phyloP scores from a whole-genome alignment of 345 rosid genomes.

The Carallia pectinifolia region DNA sequence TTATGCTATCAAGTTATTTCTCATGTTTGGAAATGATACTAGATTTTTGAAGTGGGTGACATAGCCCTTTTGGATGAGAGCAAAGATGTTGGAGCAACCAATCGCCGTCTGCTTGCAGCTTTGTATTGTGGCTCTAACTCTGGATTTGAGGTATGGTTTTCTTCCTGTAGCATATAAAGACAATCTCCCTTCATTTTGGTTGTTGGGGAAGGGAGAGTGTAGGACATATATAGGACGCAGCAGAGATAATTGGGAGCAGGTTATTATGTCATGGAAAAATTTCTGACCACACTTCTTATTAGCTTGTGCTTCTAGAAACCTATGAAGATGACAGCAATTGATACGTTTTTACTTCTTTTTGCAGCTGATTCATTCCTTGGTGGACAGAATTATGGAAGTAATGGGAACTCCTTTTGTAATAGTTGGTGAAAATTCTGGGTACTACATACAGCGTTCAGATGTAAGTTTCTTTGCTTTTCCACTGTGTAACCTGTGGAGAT shows the following conservation, averaged over 20 bases:
- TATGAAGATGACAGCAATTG: background rate
- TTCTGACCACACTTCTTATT: background rate
- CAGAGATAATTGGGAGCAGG: too few species aligned
- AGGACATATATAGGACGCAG: too few species aligned
- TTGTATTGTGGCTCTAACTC: slow-evolving; percentile 86
- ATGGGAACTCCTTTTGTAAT: slow-evolving; percentile 63
- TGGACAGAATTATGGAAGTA: slow-evolving; percentile 89
- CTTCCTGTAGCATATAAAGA: too few species aligned
- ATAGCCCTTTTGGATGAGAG: slow-evolving; percentile 55
- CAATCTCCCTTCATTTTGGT: too few species aligned
- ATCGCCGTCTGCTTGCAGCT: slow-evolving; percentile 68
- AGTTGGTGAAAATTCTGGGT: slow-evolving; percentile 50
- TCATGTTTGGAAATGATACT: slow-evolving; percentile 19
- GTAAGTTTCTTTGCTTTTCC: slow-evolving; percentile 39
- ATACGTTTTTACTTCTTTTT: slow-evolving; percentile 4
- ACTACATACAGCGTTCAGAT: slow-evolving; percentile 55
- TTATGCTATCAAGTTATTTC: background rate
- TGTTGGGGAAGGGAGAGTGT: too few species aligned
- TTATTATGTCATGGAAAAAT: too few species aligned
- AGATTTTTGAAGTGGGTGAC: slow-evolving; percentile 91
- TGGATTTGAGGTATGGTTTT: slow-evolving; percentile 78
- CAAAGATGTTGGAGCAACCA: slow-evolving; percentile 81
- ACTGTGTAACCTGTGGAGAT: background rate
- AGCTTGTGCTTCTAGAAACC: background rate
- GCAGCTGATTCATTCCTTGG: slow-evolving; percentile 86